Base-by-base conservation (phyloP, 768 basidiomycete species). In the Collybia mongolica region DNA sequence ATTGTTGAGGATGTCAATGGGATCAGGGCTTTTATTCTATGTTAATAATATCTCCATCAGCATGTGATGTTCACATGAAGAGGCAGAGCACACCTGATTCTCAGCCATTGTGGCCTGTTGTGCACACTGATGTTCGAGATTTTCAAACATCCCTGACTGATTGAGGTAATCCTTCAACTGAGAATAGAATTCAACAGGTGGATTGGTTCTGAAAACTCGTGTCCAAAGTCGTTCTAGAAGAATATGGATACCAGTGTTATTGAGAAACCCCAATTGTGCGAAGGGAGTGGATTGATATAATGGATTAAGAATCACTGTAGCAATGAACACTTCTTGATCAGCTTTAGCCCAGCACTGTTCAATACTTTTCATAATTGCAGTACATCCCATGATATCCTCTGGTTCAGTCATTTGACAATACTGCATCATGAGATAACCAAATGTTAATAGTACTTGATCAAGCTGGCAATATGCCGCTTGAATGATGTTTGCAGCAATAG, bases 321-420 rank as follows among this genome's bases (percentile, higher is more conserved):
- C 59, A 51, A 66, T 64, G 19, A 65, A 65, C 1, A 62, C 50
- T 11, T 62, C 60, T 54, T 67, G 62, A 37, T 65, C 64, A 46
- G 49, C 48, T 37, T 59, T 56, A 12, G 36, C 41, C 65, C 64
- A 66, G 5, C 52, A 29, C 5, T 22, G 39, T 39, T 67, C 61
- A 12, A 61, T 49, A 29, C 54, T 56, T 1, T 29, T 24, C 2
- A 53, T 6, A 37, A 52, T 53, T 2, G 44, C 54, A 9, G 7
- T 9, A 44, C 9, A 44, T 29, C 43, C 28, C 5, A 19, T 17
- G 4, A 44, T 19, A 29, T 44, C 28, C 2, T 9, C 43, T 18
- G 23, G 43, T 11, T 44, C 43, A n/a, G 17, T 44, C 28, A 20
- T 20, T 29, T 29, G 14, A 19, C 17, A 15, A 32, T 12, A 44